Evolutionary conservation across 345 rosid genomes (phyloP).

Genomic region (Nasturtium officinale): DNA sequence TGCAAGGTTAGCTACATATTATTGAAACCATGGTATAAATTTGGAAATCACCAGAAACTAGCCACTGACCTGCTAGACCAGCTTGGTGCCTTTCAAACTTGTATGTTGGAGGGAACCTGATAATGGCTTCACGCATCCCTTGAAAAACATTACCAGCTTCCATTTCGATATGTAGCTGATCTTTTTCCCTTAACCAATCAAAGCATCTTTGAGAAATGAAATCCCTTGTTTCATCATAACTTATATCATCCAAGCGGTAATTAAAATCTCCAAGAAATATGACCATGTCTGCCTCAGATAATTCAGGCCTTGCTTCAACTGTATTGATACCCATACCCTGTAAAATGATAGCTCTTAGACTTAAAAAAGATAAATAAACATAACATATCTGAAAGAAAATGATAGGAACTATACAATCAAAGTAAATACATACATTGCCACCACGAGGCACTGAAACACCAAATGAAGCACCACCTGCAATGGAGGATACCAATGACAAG

Average conservation of each 20-base stretch:
- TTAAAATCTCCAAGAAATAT: conserved; percentile 84
- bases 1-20: conserved; percentile 8
- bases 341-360: background rate
- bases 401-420: conserved; percentile 16
- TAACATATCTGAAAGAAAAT: conserved; percentile 27
- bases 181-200: conserved; percentile 85
- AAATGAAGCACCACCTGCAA: conserved; percentile 78
- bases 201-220: conserved; percentile 77
- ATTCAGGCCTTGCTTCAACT: conserved; percentile 61
- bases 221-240: conserved; percentile 88
- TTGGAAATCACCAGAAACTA: background rate
- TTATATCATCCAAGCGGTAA: conserved; percentile 75
- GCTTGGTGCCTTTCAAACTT: conserved; percentile 71
- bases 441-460: conserved; percentile 61
- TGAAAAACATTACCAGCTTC: conserved; percentile 79
- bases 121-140: conserved; percentile 85
- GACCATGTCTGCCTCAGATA: conserved; percentile 81
- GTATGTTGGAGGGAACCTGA: conserved; percentile 82
- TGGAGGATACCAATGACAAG: conserved; percentile 75
- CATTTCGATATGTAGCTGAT: conserved; percentile 82
- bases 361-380: no score
- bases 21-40: background rate
- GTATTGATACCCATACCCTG: conserved; percentile 54
- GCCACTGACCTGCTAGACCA: conserved; percentile 69
- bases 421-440: conserved; percentile 56